A percentile compares a stretch with the other conserved stretches of the same genome.
phyloP scores from a whole-genome alignment of 2,329 filamentous ascomycete genomes.

The Akanthomyces lecanii region DNA sequence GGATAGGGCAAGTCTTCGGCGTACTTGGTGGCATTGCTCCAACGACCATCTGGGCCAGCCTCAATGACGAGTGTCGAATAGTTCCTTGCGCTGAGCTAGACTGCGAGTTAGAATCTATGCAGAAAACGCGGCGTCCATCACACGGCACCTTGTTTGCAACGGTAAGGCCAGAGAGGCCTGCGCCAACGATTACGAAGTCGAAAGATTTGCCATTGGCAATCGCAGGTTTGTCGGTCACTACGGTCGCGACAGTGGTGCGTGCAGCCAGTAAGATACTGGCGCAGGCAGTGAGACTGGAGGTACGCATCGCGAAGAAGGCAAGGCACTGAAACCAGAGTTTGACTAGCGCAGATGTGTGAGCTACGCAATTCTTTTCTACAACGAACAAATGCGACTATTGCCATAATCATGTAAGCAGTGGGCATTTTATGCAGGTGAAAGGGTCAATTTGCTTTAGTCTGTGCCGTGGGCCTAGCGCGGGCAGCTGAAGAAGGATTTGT shows the following conservation, averaged over 20 bases:
- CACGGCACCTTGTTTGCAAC: conserved; percentile 19
- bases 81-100: conserved; percentile 22
- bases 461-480: background rate
- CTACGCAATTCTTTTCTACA: too few species aligned
- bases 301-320: background rate
- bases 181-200: conserved; percentile 36
- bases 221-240: conserved; percentile 21
- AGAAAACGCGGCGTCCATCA: background rate
- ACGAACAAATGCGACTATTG: too few species aligned
- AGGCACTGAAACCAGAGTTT: background rate
- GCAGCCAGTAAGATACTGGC: background rate
- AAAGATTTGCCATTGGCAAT: conserved; percentile 18
- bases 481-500: background rate
- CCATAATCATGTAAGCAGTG: too few species aligned
- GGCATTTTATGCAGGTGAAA: too few species aligned
- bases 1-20: conserved; percentile 20
- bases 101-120: background rate
- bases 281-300: background rate
- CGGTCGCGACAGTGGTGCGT: conserved; percentile 14
- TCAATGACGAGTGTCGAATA: conserved; percentile 24
- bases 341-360: too few species aligned
- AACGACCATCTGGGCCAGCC: conserved; percentile 23
- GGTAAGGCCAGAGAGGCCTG: conserved; percentile 34
- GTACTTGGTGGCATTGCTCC: conserved; percentile 22
- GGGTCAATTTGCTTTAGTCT: background rate